A percentile compares a stretch with the other conserved stretches of the same genome.
Evolutionary conservation across 2,329 filamentous ascomycete genomes (phyloP).

Genomic region (Coleophoma eucalyptorum): DNA sequence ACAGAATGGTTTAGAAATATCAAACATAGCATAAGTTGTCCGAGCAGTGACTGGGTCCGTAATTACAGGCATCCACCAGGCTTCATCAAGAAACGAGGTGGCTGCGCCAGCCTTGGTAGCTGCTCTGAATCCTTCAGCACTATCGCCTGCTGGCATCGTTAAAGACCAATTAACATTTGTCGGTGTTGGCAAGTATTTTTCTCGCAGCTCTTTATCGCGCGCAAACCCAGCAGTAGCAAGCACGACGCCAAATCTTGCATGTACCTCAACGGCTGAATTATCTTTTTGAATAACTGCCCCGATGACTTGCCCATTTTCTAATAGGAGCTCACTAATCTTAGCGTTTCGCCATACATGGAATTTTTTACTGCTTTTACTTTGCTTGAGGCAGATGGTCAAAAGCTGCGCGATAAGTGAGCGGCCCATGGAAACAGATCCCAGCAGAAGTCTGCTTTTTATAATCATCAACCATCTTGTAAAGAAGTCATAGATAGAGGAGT

Average conservation of each 20-base stretch:
- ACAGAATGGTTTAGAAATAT: slow-evolving; percentile 27
- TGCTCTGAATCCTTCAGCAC: slow-evolving; percentile 23
- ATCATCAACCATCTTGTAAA: not conserved
- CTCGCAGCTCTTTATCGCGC: slow-evolving; percentile 25
- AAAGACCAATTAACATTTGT: slow-evolving; percentile 23
- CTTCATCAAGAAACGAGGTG: slow-evolving; percentile 27
- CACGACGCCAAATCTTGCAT: slow-evolving; percentile 26
- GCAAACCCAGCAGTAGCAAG: slow-evolving; percentile 33
- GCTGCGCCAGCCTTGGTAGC: slow-evolving; percentile 26
- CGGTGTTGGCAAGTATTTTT: slow-evolving; percentile 15
- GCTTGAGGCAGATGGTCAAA: slow-evolving; percentile 1
- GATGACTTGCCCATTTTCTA: slow-evolving; percentile 15
- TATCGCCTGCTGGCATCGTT: slow-evolving; percentile 20
- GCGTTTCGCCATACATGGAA: slow-evolving; percentile 3
- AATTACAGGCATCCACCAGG: slow-evolving; percentile 31
- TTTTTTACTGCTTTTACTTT: not conserved
- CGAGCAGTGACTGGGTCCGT: slow-evolving; percentile 18
- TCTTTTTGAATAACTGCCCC: slow-evolving; percentile 22
- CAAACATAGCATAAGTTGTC: slow-evolving; percentile 21
- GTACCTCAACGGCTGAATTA: slow-evolving; percentile 18
- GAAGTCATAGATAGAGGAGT: not conserved
- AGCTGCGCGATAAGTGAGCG: slow-evolving; percentile 5
- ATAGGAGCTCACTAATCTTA: not conserved
- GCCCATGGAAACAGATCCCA: slow-evolving; percentile 6
- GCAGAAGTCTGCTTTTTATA: not conserved